These are phyloP conservation scores for Metschnikowia sp. DNA, from an alignment of 805 yeast species.

Conservation along the genomic window DNA sequence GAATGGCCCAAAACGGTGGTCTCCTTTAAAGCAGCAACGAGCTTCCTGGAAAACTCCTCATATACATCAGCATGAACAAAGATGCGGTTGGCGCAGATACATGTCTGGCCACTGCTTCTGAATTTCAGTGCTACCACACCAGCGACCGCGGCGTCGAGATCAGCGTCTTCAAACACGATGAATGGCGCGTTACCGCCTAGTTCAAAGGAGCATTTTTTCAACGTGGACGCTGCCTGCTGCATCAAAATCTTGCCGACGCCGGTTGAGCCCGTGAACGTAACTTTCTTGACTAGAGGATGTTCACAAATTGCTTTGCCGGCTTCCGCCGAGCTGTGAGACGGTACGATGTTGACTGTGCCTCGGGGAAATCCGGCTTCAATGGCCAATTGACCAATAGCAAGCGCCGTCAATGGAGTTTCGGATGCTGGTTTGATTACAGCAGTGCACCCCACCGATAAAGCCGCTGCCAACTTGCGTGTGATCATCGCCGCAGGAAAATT, in stretches of 20 bases:
- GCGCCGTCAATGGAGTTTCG: constrained; percentile 71
- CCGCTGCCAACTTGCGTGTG: constrained; percentile 71
- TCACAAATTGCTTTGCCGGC: constrained; percentile 51
- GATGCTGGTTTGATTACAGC: constrained; percentile 73
- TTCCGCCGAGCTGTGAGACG: constrained; percentile 45
- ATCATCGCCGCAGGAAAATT: constrained; percentile 82
- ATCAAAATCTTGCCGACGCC: constrained; percentile 20
- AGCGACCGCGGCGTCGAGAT: constrained; percentile 18
- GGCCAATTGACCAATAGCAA: constrained; percentile 60
- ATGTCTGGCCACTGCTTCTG: constrained; percentile 21
- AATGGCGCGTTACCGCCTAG: constrained; percentile 23
- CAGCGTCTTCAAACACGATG: constrained; percentile 20
- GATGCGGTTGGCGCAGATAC: constrained; percentile 21
- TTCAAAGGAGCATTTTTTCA: constrained; percentile 20
- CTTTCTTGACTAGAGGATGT: constrained; percentile 25
- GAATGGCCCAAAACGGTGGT: constrained; percentile 61
- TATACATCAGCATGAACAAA: constrained; percentile 19
- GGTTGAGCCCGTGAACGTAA: constrained; percentile 21
- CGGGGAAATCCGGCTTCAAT: constrained; percentile 68
- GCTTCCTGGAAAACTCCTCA: constrained; percentile 13
- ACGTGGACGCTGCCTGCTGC: constrained; percentile 16
- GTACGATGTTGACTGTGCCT: constrained; percentile 61
- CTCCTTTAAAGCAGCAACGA: constrained; percentile 11
- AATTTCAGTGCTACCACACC: constrained; percentile 20
- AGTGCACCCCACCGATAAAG: constrained; percentile 77